Evolutionary conservation across 2,329 filamentous ascomycete species (phyloP), one percentile per base, ranked within the genome.

Genomic region (Fonsecaea pedrosoi): DNA sequence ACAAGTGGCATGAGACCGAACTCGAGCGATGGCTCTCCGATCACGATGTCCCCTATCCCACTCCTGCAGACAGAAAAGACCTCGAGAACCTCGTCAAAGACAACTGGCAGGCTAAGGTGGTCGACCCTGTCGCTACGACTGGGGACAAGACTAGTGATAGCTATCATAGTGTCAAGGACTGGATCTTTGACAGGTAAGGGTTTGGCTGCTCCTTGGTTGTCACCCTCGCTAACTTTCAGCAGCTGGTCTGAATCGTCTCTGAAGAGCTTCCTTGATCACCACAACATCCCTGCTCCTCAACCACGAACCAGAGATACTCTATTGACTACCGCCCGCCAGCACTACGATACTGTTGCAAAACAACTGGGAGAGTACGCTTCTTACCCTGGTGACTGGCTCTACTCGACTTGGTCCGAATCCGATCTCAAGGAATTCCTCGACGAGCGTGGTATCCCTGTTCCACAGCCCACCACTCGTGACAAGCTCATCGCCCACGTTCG

Each of bases 1-100:
- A 98, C 82, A 97, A 95, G 79, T 99, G 95, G 95, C 94, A 98
- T 75, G 90, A 98, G 84, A 96, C 92, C 25, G 95, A 99, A 85
- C 88, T 99, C 35, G 94, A 99, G 83, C 88, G 94, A 75, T 99
- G 95, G 95, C 88, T 99, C 58, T 91, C 91, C 35, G 95, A 99
- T 77, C 87, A 98, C 81, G 88, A 94, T 78, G 85, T 99, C 65
- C 92, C 94, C 9, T 93, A 97, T 78, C 93, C 95, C n/a, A 89
- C 88, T 10, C 88, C 94, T 10, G 89, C 94, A 57, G 93, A 97
- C 80, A 92, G 95, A 76, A 96, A 95, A 81, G 92, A 97, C 72
- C 89, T 99, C n/a, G 91, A 97, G 81, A 89, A 89, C 69, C 82
- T 96, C n/a, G 90, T 98, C 71, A 90, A 92, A 81, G 86, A 89